Conservation (phyloP, 108 stramenopile species). For the Asterionellopsis glacialis region DNA sequence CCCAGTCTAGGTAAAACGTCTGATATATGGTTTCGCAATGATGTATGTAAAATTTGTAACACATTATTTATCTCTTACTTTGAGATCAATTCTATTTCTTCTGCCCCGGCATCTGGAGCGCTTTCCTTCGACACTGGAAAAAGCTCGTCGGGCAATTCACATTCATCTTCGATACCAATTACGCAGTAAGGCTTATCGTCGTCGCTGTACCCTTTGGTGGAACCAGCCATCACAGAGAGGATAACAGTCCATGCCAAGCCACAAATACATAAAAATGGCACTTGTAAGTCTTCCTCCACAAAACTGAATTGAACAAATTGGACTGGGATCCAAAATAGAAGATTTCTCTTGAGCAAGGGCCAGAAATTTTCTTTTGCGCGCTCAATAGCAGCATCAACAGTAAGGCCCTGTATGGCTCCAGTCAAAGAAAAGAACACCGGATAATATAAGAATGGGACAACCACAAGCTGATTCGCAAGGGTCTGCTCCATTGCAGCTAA, state of each 20-base stretch:
- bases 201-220: slow-evolving; percentile 13
- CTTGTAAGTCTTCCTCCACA: slow-evolving; percentile 40
- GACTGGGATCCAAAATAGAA: slow-evolving; percentile 60
- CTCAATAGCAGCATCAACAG: slow-evolving; percentile 17
- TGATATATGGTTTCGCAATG: no score
- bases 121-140: no score
- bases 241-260: slow-evolving; percentile 37
- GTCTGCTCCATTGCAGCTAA: slow-evolving; percentile 53
- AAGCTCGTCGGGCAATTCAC: no score
- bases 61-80: no score
- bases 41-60: no score
- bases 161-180: no score
- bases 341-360: slow-evolving; percentile 44
- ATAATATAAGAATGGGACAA: slow-evolving; percentile 44
- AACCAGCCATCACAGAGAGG: slow-evolving; percentile 24
- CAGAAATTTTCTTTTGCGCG: slow-evolving; percentile 47
- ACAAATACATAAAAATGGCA: slow-evolving; percentile 29
- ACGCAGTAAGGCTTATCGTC: neutral
- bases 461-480: slow-evolving; percentile 35
- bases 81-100: no score
- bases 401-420: slow-evolving; percentile 43
- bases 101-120: no score
- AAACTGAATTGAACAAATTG: slow-evolving; percentile 53
- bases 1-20: no score
- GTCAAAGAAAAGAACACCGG: slow-evolving; percentile 62